Conservation (phyloP, 805 yeast genomes). For the Monosporozyma siamensis region DNA sequence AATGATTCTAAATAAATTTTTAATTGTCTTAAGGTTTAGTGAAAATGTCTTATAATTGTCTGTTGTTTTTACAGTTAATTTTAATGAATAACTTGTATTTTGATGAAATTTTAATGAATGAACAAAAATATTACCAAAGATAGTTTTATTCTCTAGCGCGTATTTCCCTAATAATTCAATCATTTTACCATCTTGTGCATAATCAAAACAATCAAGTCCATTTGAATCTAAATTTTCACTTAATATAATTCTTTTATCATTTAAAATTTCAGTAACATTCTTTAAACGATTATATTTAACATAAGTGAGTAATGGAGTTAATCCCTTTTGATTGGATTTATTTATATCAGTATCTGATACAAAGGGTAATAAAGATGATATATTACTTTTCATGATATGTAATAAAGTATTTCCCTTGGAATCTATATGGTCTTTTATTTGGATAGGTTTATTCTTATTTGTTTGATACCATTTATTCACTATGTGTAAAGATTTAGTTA, state of each 20-base stretch:
- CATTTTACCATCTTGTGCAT: conserved; percentile 31
- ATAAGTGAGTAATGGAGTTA: conserved; percentile 65
- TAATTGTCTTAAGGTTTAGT: conserved; percentile 13
- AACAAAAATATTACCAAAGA: conserved; percentile 10
- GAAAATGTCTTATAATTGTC: neutral
- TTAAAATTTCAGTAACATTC: conserved; percentile 44
- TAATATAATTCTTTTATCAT: conserved; percentile 41
- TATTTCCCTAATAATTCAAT: conserved; percentile 13
- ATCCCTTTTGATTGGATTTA: conserved; percentile 43
- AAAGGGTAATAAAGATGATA: conserved; percentile 33
- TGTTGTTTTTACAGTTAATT: neutral
- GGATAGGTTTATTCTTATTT: conserved; percentile 29
- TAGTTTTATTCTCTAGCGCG: conserved; percentile 7
- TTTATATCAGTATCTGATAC: conserved; percentile 40
- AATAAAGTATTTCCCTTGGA: conserved; percentile 63
- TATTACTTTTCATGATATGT: conserved; percentile 53
- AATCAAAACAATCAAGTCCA: conserved; percentile 38
- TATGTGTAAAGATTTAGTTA: conserved; percentile 37
- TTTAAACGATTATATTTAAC: conserved; percentile 59
- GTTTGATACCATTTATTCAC: conserved; percentile 36
- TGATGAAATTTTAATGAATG: conserved; percentile 17
- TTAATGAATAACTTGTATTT: conserved; percentile 9
- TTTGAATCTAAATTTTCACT: conserved; percentile 14
- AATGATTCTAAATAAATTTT: conserved; percentile 13
- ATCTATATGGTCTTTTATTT: conserved; percentile 58